These are phyloP conservation scores for Lachancea fermentati DNA, from an alignment of 805 yeast species.

Conservation along the genomic window DNA sequence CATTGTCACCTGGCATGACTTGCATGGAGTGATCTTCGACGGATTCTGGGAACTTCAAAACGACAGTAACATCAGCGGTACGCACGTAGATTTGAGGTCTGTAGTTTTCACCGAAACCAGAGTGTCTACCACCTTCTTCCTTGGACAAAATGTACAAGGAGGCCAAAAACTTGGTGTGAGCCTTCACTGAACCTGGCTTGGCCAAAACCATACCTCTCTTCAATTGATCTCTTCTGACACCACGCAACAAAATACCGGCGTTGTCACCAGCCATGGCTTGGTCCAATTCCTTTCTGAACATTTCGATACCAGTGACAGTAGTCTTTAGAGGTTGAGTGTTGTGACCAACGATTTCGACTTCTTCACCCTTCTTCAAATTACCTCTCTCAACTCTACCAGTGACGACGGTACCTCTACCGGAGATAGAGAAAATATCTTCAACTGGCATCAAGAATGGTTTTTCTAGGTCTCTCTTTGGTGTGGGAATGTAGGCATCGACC, in stretches of 20 bases:
- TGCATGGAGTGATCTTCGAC: conserved; percentile 80
- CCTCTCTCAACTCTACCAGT: conserved; percentile 99
- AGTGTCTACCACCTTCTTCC: conserved; percentile 99
- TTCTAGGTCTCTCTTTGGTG: conserved; percentile 93
- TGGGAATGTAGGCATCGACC: conserved; percentile 91
- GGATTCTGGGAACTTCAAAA: conserved; percentile 80
- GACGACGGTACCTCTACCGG: conserved; percentile 99
- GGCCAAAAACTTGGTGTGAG: conserved; percentile 91
- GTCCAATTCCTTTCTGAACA: conserved; percentile 98
- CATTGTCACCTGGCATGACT: conserved; percentile 97
- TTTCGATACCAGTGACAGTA: conserved; percentile 96
- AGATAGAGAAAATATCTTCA: conserved; percentile 95
- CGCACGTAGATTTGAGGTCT: conserved; percentile 97
- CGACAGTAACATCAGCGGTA: conserved; percentile 92
- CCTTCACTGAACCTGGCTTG: conserved; percentile 85
- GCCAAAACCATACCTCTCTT: conserved; percentile 96
- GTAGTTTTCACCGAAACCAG: conserved; percentile 94
- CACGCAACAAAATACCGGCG: conserved; percentile 95
- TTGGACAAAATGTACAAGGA: conserved; percentile 87
- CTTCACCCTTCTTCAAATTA: conserved; percentile 95
- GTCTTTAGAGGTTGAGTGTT: conserved; percentile 84
- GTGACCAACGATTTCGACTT: conserved; percentile 93
- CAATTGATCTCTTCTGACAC: conserved; percentile 95
- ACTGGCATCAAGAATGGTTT: conserved; percentile 96
- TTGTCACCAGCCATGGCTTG: conserved; percentile 98